Evolutionary conservation across 139 green algal species (phyloP), one percentile per base, ranked within the genome.

Genomic region (Pseudopediastrum boryanum): DNA sequence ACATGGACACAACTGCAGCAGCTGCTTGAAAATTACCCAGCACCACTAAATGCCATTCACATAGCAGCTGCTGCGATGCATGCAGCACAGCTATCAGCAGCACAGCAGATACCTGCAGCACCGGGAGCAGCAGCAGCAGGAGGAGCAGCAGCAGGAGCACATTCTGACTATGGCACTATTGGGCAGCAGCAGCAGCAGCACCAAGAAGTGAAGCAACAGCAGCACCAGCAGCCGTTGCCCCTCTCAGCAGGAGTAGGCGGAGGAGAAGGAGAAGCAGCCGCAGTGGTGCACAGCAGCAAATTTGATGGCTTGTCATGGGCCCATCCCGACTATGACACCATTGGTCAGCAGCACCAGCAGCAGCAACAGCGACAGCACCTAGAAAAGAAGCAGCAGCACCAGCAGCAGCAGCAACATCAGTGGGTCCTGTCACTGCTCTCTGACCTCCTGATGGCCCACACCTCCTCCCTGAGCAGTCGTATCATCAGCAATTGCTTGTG

Each of bases 1-100:
- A 52, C 36, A 31, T 76, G 76, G 64, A 38, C 35, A 19, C 38
- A 68, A 36, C 19, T 62, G n/a, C 51, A 54, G 50, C 33, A 69
- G 38, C 51, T 69, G 59, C 38, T 76, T 38, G 23, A 81, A 9
- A n/a, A 21, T 2, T 64, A 51, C 21, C 39, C 16, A 2, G 1
- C 38, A n/a, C 65, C 76, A 38, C 51, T 38, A 4, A 82, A 82
- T 43, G 51, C 67, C 51, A 82, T 82, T 25, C 76, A 82, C 38
- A 9, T 76, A 27, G 76, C 67, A 21, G 76, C 76, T 29, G 76
- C 65, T 13, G 50, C 68, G 0, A 51, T 43, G 44, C 64, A 69
- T 6, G 39, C 50, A 41, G 76, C 76, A 33, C 76, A 76, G 59
- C 39, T 70, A 56, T n/a, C 71, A 68, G 71, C 71, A 68, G 36